Conservation (phyloP, 768 basidiomycete genomes). For the Tricholomella constricta region DNA sequence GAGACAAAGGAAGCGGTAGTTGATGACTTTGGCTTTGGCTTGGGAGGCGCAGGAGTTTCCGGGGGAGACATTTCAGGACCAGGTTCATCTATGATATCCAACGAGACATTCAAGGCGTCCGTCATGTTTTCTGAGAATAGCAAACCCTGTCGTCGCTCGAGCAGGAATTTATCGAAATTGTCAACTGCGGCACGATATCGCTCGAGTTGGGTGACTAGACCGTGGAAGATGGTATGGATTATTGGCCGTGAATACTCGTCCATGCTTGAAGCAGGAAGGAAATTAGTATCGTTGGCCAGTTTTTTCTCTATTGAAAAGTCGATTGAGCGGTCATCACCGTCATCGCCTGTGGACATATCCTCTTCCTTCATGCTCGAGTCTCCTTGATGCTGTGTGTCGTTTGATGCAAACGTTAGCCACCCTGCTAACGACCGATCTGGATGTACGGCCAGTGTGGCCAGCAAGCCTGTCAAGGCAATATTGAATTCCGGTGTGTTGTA, state of each 20-base stretch:
- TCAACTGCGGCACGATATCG: conserved; percentile 74
- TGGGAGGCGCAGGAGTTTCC: conserved; percentile 37
- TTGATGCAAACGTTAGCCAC: conserved; percentile 76
- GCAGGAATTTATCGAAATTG: conserved; percentile 80
- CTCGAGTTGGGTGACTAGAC: conserved; percentile 80
- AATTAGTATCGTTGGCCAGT: conserved; percentile 55
- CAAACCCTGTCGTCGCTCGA: conserved; percentile 86
- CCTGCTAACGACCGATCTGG: conserved; percentile 85
- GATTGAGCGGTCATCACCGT: conserved; percentile 80
- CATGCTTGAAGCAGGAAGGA: conserved; percentile 66
- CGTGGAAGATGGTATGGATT: conserved; percentile 77
- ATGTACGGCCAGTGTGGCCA: conserved; percentile 81
- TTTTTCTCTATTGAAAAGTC: conserved; percentile 74
- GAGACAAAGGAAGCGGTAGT: conserved; percentile 68
- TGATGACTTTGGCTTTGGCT: conserved; percentile 54
- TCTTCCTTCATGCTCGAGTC: conserved; percentile 16
- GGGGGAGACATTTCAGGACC: conserved; percentile 25
- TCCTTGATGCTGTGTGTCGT: conserved; percentile 34
- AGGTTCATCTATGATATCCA: conserved; percentile 62
- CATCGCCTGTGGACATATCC: conserved; percentile 38
- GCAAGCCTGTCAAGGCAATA: conserved; percentile 80
- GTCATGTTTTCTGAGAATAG: conserved; percentile 90
- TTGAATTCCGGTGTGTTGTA: conserved; percentile 85
- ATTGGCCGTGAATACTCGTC: conserved; percentile 77
- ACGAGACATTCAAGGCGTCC: conserved; percentile 77